phyloP scores from a whole-genome alignment of 2,329 filamentous ascomycete species.

The Sporothrix luriei region DNA sequence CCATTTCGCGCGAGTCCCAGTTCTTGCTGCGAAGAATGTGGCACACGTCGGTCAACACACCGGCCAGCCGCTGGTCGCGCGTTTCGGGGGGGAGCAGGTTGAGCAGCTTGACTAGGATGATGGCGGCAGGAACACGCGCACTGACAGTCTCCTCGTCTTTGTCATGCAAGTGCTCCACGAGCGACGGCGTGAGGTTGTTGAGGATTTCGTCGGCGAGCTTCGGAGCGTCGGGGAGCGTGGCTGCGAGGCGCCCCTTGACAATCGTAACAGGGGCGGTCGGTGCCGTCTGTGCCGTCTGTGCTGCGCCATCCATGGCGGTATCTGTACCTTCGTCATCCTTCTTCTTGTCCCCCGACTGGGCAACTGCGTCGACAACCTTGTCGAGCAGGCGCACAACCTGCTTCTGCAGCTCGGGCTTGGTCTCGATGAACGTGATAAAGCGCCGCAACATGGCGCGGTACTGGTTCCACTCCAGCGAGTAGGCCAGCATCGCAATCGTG shows the following conservation, averaged over 20 bases:
- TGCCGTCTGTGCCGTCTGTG: constrained; percentile 38
- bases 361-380: constrained; percentile 76
- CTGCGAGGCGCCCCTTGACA: constrained; percentile 53
- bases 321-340: constrained; percentile 40
- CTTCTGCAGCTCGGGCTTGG: constrained; percentile 81
- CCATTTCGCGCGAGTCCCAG: constrained; percentile 86
- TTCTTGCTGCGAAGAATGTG: constrained; percentile 89
- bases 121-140: constrained; percentile 83
- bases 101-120: constrained; percentile 85
- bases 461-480: constrained; percentile 84
- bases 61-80: constrained; percentile 73
- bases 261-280: constrained; percentile 32
- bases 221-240: constrained; percentile 65
- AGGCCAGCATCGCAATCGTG: constrained; percentile 73
- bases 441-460: constrained; percentile 82
- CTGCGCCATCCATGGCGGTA: constrained; percentile 49
- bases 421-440: constrained; percentile 79
- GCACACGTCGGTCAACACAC: constrained; percentile 86
- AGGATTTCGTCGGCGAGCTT: constrained; percentile 74
- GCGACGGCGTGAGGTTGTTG: constrained; percentile 72
- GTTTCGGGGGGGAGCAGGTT: constrained; percentile 74
- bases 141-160: constrained; percentile 96
- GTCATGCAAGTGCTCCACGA: constrained; percentile 84
- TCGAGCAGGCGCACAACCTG: constrained; percentile 80
- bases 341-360: constrained; percentile 47